Percentiles rank a stretch among this genome's conserved stretches.
These are phyloP conservation scores for Leccinum subspadiceum DNA, from an alignment of 1,284 basidiomycete genomes.

Conservation along the genomic window DNA sequence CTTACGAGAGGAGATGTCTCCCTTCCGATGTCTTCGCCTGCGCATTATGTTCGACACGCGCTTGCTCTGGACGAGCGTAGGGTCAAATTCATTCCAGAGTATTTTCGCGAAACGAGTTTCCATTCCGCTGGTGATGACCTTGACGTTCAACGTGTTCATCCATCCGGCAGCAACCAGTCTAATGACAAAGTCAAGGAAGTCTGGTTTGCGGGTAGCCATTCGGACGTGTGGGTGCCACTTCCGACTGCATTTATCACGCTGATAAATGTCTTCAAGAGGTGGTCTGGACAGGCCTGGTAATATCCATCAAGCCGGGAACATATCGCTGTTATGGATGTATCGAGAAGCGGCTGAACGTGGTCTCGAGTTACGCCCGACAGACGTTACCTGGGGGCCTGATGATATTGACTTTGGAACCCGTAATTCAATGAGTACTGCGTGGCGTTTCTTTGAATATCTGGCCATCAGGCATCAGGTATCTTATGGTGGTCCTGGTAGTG, in stretches of 20 bases:
- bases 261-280: conserved; percentile 14
- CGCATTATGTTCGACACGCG: conserved; percentile 13
- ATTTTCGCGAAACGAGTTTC: too few species aligned
- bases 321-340: conserved; percentile 20
- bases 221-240: conserved; percentile 18
- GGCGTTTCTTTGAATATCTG: conserved; percentile 23
- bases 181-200: conserved; percentile 17
- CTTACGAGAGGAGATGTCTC: conserved; percentile 13
- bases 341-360: conserved; percentile 8
- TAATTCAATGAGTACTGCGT: background rate
- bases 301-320: too few species aligned
- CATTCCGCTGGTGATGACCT: background rate
- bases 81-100: background rate
- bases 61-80: background rate
- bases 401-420: too few species aligned
- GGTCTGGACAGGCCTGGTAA: conserved; percentile 12
- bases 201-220: conserved; percentile 21
- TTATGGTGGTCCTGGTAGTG: background rate
- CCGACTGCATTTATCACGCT: too few species aligned
- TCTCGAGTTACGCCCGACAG: too few species aligned
- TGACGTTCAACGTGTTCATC: background rate
- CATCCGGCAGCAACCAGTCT: too few species aligned
- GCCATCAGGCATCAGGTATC: background rate
- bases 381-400: too few species aligned
- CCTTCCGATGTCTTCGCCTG: conserved; percentile 13